Evolutionary conservation across 129 eudicot genomes (phyloP).

Genomic region (Escallonia herrerae): DNA sequence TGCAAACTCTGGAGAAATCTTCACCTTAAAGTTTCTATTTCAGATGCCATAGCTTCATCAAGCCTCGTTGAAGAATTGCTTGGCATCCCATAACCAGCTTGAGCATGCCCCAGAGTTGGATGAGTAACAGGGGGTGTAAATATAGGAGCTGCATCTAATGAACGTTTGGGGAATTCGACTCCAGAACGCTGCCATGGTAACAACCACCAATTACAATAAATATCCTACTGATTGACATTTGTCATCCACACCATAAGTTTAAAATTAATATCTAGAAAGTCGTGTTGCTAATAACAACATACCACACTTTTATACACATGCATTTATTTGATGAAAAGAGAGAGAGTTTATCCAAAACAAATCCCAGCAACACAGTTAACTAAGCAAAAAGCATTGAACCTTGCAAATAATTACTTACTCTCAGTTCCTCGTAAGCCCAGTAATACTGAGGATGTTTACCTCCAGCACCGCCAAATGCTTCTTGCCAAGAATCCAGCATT

Average conservation of each 20-base stretch:
- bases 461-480: constrained; percentile 90
- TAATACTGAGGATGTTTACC: constrained; percentile 87
- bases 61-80: constrained; percentile 67
- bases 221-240: no score
- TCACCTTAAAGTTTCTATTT: constrained; percentile 58
- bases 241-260: no score
- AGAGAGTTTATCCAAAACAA: not conserved
- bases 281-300: no score
- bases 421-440: constrained; percentile 85
- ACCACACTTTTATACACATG: no score
- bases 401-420: constrained; percentile 32
- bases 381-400: not conserved
- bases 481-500: constrained; percentile 82
- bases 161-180: constrained; percentile 61
- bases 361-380: not conserved
- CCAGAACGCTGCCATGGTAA: constrained; percentile 37
- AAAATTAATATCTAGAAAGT: no score
- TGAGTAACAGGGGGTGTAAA: constrained; percentile 65
- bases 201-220: not conserved
- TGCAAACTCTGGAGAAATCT: not conserved
- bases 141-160: constrained; percentile 61
- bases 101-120: constrained; percentile 36
- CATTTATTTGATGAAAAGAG: no score
- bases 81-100: constrained; percentile 81
- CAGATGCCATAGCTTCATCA: constrained; percentile 83